These are phyloP conservation scores for Theobroma cacao DNA, from an alignment of 345 rosid genomes.

Conservation along the genomic window DNA sequence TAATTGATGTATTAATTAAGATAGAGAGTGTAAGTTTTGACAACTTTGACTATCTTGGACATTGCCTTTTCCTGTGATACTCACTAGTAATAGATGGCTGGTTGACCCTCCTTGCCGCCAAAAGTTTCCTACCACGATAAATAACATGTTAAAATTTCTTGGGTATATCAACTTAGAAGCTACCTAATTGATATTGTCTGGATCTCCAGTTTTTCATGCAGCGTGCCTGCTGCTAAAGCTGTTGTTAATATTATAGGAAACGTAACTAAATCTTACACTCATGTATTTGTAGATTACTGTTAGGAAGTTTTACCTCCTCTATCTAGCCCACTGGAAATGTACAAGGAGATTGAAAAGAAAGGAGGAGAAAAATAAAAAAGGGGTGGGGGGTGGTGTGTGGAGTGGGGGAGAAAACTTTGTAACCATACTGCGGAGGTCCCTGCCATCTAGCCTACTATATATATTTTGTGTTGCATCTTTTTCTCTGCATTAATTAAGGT, in stretches of 20 bases:
- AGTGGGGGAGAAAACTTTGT: background rate
- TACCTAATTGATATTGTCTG: background rate
- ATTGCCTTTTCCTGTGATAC: background rate
- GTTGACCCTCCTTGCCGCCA: background rate
- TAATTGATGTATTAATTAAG: background rate
- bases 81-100: background rate
- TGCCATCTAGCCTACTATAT: background rate
- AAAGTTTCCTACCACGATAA: background rate
- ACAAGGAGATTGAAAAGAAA: background rate
- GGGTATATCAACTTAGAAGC: background rate
- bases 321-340: background rate
- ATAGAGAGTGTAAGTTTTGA: background rate
- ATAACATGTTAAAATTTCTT: background rate
- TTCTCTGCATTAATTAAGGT: too few species aligned
- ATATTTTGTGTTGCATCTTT: background rate
- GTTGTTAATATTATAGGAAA: background rate
- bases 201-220: background rate
- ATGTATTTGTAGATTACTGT: background rate
- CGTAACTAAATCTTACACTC: background rate
- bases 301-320: background rate
- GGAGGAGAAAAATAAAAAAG: background rate
- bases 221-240: background rate
- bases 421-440: background rate
- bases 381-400: background rate
- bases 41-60: background rate